phyloP scores from a whole-genome alignment of 2,329 filamentous ascomycete genomes.

The Trichothecium roseum region DNA sequence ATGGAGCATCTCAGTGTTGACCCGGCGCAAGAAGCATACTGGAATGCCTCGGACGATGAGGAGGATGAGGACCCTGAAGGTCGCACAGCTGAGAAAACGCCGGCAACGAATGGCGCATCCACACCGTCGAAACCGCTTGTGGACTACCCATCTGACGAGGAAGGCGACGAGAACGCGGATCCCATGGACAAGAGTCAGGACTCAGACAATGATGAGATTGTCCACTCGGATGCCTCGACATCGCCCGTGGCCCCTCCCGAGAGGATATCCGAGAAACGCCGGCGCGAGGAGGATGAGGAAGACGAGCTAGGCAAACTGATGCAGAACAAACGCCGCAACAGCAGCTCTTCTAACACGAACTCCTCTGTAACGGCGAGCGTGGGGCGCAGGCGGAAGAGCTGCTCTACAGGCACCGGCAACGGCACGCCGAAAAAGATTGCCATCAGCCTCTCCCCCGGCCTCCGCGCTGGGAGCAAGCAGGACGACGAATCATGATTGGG shows the following conservation, averaged over 20 bases:
- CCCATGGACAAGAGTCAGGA: not conserved
- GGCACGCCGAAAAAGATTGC: constrained; percentile 43
- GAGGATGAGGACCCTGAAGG: constrained; percentile 40
- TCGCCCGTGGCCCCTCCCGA: constrained; percentile 52
- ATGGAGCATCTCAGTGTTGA: constrained; percentile 68
- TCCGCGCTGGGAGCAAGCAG: constrained; percentile 27
- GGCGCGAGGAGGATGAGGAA: constrained; percentile 78
- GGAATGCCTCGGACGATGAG: constrained; percentile 79
- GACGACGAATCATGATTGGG: constrained; percentile 26
- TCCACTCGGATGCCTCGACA: not conserved
- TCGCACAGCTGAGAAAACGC: constrained; percentile 21
- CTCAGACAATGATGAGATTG: constrained; percentile 32
- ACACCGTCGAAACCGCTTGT: constrained; percentile 66
- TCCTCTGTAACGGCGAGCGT: constrained; percentile 11
- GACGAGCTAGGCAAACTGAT: constrained; percentile 83
- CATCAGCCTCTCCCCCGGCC: constrained; percentile 41
- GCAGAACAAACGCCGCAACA: constrained; percentile 51
- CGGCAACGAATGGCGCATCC: constrained; percentile 48
- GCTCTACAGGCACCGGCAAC: constrained; percentile 28
- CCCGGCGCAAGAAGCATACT: constrained; percentile 83
- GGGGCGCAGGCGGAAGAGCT: constrained; percentile 28
- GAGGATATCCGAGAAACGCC: constrained; percentile 75
- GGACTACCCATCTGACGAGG: constrained; percentile 87
- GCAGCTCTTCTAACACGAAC: constrained; percentile 37
- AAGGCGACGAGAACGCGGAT: constrained; percentile 36